These are phyloP conservation scores for Penicillium goetzii DNA, from an alignment of 495 filamentous ascomycete species.

Conservation along the genomic window DNA sequence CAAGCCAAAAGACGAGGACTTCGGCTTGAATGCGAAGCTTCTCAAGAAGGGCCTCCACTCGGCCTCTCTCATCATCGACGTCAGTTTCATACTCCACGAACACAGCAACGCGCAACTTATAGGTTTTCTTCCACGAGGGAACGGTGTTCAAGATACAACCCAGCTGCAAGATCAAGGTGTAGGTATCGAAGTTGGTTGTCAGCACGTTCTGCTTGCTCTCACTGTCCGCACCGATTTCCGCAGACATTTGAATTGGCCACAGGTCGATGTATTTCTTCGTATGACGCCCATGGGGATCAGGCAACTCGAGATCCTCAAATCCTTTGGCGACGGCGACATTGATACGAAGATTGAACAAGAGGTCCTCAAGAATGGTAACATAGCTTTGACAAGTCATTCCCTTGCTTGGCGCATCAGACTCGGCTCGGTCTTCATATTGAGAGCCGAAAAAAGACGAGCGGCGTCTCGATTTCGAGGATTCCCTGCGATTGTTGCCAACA, in stretches of 20 bases:
- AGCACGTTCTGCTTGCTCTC: conserved; percentile 66
- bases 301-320: conserved; percentile 75
- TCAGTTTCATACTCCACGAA: conserved; percentile 91
- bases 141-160: conserved; percentile 85
- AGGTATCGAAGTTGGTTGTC: conserved; percentile 92
- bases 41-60: conserved; percentile 75
- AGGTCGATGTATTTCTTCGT: conserved; percentile 83
- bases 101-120: conserved; percentile 73
- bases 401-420: conserved; percentile 60
- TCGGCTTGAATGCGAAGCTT: conserved; percentile 82
- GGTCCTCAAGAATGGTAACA: conserved; percentile 81
- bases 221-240: conserved; percentile 69
- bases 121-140: conserved; percentile 78
- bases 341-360: conserved; percentile 75
- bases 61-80: conserved; percentile 73
- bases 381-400: conserved; percentile 71
- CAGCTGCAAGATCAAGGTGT: conserved; percentile 84
- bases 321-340: conserved; percentile 88
- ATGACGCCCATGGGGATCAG: conserved; percentile 56
- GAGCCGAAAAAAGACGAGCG: conserved; percentile 22
- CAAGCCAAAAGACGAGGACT: conserved; percentile 80
- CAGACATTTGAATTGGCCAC: conserved; percentile 86
- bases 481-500: conserved; percentile 26
- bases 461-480: conserved; percentile 34
- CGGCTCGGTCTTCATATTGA: conserved; percentile 16